These are phyloP conservation scores for Theobroma cacao DNA, from an alignment of 345 rosid genomes.

Conservation along the genomic window DNA sequence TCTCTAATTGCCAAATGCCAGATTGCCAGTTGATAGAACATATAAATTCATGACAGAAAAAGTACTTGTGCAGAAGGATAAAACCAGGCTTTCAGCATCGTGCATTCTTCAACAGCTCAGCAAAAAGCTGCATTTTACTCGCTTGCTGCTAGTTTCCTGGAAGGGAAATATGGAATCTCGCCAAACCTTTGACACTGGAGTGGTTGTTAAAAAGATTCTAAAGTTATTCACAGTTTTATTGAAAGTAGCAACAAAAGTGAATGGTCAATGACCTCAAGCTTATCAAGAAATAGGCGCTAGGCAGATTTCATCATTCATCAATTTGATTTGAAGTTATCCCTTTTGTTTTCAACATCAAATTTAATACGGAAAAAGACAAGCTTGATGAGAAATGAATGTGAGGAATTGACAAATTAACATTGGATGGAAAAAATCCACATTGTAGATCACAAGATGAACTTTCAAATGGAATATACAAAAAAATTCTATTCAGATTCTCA, in stretches of 20 bases:
- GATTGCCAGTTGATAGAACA: neutral
- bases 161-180: neutral
- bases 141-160: neutral
- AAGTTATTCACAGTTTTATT: neutral
- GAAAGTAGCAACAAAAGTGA: constrained; percentile 1
- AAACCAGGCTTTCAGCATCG: neutral
- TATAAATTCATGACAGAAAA: neutral
- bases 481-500: neutral
- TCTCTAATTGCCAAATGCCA: too few species aligned
- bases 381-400: neutral
- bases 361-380: constrained; percentile 7
- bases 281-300: constrained; percentile 2
- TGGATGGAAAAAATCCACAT: neutral
- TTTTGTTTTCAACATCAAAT: neutral
- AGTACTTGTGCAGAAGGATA: neutral
- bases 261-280: constrained; percentile 10
- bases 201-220: neutral
- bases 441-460: neutral
- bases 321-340: neutral
- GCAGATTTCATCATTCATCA: constrained; percentile 9
- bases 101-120: neutral
- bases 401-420: neutral
- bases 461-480: neutral
- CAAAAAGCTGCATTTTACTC: neutral
- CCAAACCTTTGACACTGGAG: too few species aligned